phyloP scores from a whole-genome alignment of 305 asterid species.

The Rubia balearica region DNA sequence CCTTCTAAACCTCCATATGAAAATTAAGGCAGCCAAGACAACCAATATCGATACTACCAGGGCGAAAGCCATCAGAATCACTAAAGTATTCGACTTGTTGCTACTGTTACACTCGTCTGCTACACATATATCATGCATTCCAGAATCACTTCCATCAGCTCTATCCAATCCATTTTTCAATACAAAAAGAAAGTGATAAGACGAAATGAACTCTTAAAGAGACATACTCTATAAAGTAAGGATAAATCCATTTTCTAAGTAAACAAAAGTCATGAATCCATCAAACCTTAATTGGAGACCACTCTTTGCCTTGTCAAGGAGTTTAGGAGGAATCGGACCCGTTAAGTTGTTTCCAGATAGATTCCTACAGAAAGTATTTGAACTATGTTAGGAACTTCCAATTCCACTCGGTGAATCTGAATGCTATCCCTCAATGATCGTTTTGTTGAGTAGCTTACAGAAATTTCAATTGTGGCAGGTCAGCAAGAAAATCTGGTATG shows the following conservation, averaged over 20 bases:
- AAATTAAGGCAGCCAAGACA: conserved; percentile 14
- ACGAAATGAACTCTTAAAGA: not conserved
- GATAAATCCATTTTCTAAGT: not conserved
- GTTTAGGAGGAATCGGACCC: conserved; percentile 20
- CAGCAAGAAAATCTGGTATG: conserved; percentile 28
- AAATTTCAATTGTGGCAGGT: conserved; percentile 16
- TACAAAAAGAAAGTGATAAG: not conserved
- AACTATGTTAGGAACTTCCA: too few species aligned
- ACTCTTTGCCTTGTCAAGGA: conserved; percentile 19
- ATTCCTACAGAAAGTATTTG: conserved; percentile 15
- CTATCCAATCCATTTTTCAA: not conserved
- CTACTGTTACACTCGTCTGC: conserved; percentile 14
- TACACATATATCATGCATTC: conserved; percentile 1
- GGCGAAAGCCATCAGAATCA: conserved; percentile 16
- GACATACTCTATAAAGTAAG: not conserved
- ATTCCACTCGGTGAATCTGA: too few species aligned
- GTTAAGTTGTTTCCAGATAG: conserved; percentile 32
- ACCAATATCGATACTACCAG: conserved; percentile 11
- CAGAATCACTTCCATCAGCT: not conserved
- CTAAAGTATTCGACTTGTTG: conserved; percentile 18
- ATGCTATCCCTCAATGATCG: too few species aligned
- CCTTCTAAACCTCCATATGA: conserved; percentile 3
- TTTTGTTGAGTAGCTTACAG: conserved; percentile 23
- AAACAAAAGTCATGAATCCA: not conserved
- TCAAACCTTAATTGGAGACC: conserved; percentile 21